Base-by-base conservation (phyloP, 345 rosid genomes). In the Luvunga scandens region DNA sequence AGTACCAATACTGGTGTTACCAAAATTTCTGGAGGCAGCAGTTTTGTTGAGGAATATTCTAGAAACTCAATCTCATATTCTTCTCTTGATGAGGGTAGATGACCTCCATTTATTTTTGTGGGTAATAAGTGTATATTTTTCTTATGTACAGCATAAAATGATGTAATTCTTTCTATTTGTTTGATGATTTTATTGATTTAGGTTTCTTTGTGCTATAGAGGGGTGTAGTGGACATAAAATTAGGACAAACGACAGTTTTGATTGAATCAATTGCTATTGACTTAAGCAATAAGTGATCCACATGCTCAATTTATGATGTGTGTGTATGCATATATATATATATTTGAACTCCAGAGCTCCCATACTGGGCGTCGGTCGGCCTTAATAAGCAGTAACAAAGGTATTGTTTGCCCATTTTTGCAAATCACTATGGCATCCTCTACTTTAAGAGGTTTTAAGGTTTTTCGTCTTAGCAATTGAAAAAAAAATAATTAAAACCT, bases 71-170 rank as follows among this genome's bases (percentile, higher is more conserved):
- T 93, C 9, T 89, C 98, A 42, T 83, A 84, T 83, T 93, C 97
- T 82, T 95, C 98, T 18, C 67, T 91, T 45, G 92, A 87, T 25
- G 97, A 95, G 86, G 98, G 98, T 39, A 89, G 98, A 84, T 95
- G 79, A 88, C 56, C 24, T 73, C 38, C 24, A 48, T 28, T 45
- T 33, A 42, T 70, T 22, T 57, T 59, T 24, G 33, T 24, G 28
- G 62, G 42, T 69, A 34, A 22, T 24, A 75, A 69, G 66, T 56
- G 24, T 25, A 59, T 48, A 28, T 67, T 69, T 27, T 7, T 38
- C 7, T 2, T 18, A 31, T 75, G 78, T 81, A 72, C 67, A 79
- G 67, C 75, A 22, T 81, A 27, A 14, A 50, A 67, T 59, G 42
- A 56, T 31, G 24, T 28, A 19, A 64, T 60, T 72, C 56, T 39